Conservation (phyloP, 2,329 filamentous ascomycete genomes). For the Didymellaceae sp. region DNA sequence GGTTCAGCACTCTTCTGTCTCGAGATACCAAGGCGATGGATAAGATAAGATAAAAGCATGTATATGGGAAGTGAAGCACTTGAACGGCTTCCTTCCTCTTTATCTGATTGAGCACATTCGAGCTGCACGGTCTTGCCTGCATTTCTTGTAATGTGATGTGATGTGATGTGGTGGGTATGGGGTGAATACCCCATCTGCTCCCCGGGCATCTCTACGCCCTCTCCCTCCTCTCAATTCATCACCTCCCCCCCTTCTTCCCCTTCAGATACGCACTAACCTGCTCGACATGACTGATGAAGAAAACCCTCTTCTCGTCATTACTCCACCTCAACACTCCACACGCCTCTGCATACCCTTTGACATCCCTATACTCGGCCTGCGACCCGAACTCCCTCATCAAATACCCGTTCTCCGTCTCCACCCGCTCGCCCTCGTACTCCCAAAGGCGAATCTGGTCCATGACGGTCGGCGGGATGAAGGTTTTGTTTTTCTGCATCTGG, state of each 20-base stretch:
- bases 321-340: conserved; percentile 90
- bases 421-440: conserved; percentile 96
- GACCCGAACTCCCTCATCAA: conserved; percentile 87
- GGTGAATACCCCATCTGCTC: too few species aligned
- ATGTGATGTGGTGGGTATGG: too few species aligned
- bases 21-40: too few species aligned
- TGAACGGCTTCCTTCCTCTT: too few species aligned
- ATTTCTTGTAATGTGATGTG: too few species aligned
- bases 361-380: conserved; percentile 71
- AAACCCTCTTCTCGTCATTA: conserved; percentile 78
- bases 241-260: conserved; percentile 45
- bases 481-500: conserved; percentile 79
- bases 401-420: conserved; percentile 83
- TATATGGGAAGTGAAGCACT: too few species aligned
- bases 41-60: too few species aligned
- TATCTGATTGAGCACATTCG: too few species aligned
- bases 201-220: too few species aligned
- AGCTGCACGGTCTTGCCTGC: too few species aligned
- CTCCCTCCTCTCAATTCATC: neutral
- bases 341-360: conserved; percentile 80
- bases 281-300: conserved; percentile 91
- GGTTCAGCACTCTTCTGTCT: too few species aligned
- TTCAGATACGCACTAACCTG: conserved; percentile 84
- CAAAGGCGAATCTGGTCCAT: conserved; percentile 97
- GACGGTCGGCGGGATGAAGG: conserved; percentile 90